phyloP scores from a whole-genome alignment of 805 yeast species.

The Ogataea saltuana region DNA sequence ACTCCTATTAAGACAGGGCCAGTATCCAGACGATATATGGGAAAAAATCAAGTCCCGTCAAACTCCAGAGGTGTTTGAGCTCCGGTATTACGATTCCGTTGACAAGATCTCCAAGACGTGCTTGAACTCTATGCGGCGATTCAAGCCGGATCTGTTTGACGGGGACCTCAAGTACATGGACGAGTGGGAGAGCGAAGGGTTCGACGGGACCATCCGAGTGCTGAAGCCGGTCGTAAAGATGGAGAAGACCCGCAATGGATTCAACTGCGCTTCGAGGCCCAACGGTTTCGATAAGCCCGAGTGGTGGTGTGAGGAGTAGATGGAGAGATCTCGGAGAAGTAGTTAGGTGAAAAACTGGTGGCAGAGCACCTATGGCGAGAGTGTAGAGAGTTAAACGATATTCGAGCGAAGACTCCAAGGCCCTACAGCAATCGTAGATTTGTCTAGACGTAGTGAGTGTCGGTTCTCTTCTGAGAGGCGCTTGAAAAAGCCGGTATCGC shows the following conservation, averaged over 20 bases:
- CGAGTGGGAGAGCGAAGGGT: constrained; percentile 21
- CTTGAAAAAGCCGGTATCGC: too few species aligned
- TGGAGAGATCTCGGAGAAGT: neutral
- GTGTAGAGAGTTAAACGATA: too few species aligned
- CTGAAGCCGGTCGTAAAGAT: constrained; percentile 23
- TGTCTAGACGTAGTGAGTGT: too few species aligned
- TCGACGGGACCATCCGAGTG: constrained; percentile 18
- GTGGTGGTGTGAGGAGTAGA: constrained; percentile 20
- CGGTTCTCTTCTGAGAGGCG: too few species aligned
- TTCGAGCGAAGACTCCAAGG: neutral
- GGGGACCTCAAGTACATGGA: constrained; percentile 35
- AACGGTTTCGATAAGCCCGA: constrained; percentile 28
- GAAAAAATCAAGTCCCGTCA: constrained; percentile 21
- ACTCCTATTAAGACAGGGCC: constrained; percentile 32
- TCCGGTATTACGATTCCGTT: constrained; percentile 26
- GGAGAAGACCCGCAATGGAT: constrained; percentile 26
- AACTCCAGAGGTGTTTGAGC: constrained; percentile 19
- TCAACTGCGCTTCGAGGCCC: constrained; percentile 25
- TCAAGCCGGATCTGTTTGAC: constrained; percentile 30
- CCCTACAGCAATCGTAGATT: too few species aligned
- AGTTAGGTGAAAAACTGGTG: neutral
- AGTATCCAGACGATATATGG: constrained; percentile 28
- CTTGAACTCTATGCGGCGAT: constrained; percentile 24
- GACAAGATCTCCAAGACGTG: constrained; percentile 25
- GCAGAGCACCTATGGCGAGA: too few species aligned